A percentile compares a stretch with the other conserved stretches of the same genome.
These are phyloP conservation scores for Symbiodinium natans DNA, from an alignment of 73 alveolate species.

Conservation along the genomic window DNA sequence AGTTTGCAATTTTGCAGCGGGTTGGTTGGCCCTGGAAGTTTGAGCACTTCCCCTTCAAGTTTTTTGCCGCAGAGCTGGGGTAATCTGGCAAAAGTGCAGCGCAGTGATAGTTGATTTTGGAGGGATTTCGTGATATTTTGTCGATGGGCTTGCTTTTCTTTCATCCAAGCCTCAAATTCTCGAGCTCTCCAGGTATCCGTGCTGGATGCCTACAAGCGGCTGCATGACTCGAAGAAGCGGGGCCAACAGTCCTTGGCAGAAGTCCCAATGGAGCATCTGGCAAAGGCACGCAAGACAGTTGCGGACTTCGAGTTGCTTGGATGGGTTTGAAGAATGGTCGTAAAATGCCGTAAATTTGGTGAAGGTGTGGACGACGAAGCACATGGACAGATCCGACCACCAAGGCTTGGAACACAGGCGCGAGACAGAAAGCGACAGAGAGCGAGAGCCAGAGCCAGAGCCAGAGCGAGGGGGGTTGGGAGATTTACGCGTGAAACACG, in stretches of 20 bases:
- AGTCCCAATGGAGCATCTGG: constrained; percentile 61
- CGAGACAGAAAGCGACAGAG: background rate
- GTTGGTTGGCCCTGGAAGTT: too few relatives aligned
- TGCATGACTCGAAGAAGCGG: constrained; percentile 66
- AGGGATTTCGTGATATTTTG: too few relatives aligned
- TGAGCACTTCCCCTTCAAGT: too few relatives aligned
- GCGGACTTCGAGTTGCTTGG: too few relatives aligned
- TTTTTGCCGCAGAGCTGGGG: too few relatives aligned
- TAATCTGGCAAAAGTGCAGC: too few relatives aligned
- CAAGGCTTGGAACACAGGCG: constrained; percentile 33
- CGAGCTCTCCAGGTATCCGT: constrained; percentile 74
- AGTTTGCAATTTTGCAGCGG: too few relatives aligned
- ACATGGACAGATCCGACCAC: constrained; percentile 11
- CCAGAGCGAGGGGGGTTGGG: background rate
- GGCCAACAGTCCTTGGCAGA: constrained; percentile 53
- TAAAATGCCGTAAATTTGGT: background rate
- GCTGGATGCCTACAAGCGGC: constrained; percentile 69
- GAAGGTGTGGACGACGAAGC: constrained; percentile 79
- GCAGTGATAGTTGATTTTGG: too few relatives aligned
- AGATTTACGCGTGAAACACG: too few relatives aligned
- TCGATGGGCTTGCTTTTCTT: too few relatives aligned
- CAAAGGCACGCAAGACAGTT: constrained; percentile 19
- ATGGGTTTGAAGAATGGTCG: background rate
- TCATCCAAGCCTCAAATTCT: too few relatives aligned
- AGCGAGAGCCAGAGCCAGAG: background rate